A percentile compares a stretch with the other conserved stretches of the same genome.
These are phyloP conservation scores for Trametes cinnabarina DNA, from an alignment of 768 basidiomycete species.

Conservation along the genomic window DNA sequence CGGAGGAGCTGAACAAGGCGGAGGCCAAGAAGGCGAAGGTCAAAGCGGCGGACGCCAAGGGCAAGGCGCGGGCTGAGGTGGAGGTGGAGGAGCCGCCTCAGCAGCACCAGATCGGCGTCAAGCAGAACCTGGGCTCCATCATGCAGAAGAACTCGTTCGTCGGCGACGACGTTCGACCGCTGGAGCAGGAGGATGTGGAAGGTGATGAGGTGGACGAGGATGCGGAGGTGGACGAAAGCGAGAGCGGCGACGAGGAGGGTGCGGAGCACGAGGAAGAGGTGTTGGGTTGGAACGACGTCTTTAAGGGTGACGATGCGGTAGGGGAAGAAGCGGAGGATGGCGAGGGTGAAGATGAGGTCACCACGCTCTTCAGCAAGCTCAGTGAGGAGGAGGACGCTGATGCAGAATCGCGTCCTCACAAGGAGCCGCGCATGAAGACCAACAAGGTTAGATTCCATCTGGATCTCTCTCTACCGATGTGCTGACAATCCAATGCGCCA, in stretches of 20 bases:
- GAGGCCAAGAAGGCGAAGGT: slow-evolving; percentile 50
- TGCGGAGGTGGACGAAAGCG: slow-evolving; percentile 38
- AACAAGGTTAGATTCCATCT: slow-evolving; percentile 61
- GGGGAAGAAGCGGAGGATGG: slow-evolving; percentile 6
- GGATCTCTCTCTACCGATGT: neutral
- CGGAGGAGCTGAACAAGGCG: slow-evolving; percentile 63
- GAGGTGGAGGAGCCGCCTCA: slow-evolving; percentile 32
- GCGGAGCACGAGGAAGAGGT: slow-evolving; percentile 40
- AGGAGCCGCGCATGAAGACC: slow-evolving; percentile 83
- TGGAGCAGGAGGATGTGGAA: slow-evolving; percentile 44
- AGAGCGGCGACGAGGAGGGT: slow-evolving; percentile 34
- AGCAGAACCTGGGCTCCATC: slow-evolving; percentile 83
- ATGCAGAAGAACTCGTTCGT: slow-evolving; percentile 87
- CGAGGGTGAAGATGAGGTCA: slow-evolving; percentile 27
- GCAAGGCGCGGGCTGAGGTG: slow-evolving; percentile 50
- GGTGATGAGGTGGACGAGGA: slow-evolving; percentile 41
- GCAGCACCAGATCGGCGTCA: slow-evolving; percentile 58
- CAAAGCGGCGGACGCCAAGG: slow-evolving; percentile 43
- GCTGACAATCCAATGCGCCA: neutral
- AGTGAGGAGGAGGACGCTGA: slow-evolving; percentile 22
- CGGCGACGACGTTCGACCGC: slow-evolving; percentile 72
- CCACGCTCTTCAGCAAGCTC: slow-evolving; percentile 21
- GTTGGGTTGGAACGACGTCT: slow-evolving; percentile 86
- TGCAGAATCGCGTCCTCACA: slow-evolving; percentile 28
- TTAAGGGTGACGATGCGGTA: slow-evolving; percentile 48